phyloP scores from a whole-genome alignment of 352 stramenopile genomes.

The Globisporangium cystogenes region DNA sequence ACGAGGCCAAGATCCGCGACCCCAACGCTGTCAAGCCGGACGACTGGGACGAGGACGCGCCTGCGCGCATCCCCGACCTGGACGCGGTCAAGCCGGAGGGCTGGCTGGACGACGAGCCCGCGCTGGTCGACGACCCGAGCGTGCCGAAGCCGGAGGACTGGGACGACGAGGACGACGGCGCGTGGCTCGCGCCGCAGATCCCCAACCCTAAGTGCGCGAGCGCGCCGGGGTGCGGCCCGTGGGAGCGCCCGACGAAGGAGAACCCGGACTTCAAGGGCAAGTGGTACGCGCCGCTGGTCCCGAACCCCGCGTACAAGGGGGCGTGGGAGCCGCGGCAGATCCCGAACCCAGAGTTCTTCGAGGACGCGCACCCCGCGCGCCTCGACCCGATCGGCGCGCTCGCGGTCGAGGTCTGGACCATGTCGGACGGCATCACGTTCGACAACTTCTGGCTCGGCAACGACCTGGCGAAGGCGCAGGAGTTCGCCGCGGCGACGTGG shows the following conservation, averaged over 20 bases:
- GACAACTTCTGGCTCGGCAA: conserved; percentile 92
- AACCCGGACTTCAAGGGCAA: conserved; percentile 94
- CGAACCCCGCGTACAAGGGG: conserved; percentile 91
- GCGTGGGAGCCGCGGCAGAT: conserved; percentile 90
- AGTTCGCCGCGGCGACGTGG: conserved; percentile 77
- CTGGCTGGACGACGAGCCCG: conserved; percentile 86
- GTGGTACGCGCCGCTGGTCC: conserved; percentile 87
- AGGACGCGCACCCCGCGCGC: conserved; percentile 68
- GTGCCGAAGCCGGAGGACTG: conserved; percentile 89
- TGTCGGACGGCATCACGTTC: conserved; percentile 87
- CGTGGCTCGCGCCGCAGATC: conserved; percentile 88
- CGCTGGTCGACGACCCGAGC: conserved; percentile 75
- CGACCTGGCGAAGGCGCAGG: conserved; percentile 68
- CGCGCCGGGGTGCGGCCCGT: conserved; percentile 89
- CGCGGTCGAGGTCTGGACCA: conserved; percentile 90
- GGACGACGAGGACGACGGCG: conserved; percentile 92
- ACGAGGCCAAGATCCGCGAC: conserved; percentile 87
- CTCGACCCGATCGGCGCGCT: conserved; percentile 87
- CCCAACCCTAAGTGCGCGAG: conserved; percentile 85
- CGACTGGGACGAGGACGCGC: conserved; percentile 92
- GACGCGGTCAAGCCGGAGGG: conserved; percentile 84
- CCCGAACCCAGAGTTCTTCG: conserved; percentile 87
- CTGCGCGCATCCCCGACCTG: conserved; percentile 78
- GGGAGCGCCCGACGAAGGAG: conserved; percentile 77
- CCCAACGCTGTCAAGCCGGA: conserved; percentile 83